Conservation (phyloP, 2,329 filamentous ascomycete genomes). For the Pyricularia grisea region DNA sequence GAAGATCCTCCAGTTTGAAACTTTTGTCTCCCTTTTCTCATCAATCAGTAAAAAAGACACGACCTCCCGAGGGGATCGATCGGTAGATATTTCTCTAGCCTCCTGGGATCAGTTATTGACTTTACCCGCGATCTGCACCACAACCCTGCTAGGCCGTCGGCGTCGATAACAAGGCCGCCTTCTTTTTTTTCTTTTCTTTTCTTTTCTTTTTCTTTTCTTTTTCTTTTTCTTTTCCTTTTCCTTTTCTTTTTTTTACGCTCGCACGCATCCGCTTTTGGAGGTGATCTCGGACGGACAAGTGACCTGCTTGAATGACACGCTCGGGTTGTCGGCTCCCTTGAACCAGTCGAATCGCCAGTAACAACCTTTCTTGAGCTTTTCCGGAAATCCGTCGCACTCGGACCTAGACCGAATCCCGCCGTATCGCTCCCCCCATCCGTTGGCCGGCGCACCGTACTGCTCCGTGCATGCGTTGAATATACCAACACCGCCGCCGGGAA, state of each 20-base stretch:
- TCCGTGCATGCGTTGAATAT: constrained; percentile 3
- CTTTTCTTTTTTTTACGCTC: constrained; percentile 8
- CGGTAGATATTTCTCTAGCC: background rate
- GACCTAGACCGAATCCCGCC: constrained; percentile 42
- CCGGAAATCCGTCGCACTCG: constrained; percentile 44
- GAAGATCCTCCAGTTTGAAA: background rate
- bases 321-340: constrained; percentile 46
- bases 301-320: constrained; percentile 44
- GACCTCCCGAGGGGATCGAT: background rate
- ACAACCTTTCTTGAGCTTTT: constrained; percentile 39
- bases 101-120: background rate
- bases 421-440: constrained; percentile 48
- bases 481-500: background rate
- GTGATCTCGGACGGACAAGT: constrained; percentile 42
- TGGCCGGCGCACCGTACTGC: constrained; percentile 25
- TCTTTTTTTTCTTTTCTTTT: background rate
- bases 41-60: background rate
- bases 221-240: too few relatives aligned
- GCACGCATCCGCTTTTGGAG: constrained; percentile 25
- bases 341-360: constrained; percentile 60
- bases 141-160: background rate
- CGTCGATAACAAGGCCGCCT: background rate
- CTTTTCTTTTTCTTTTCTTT: too few relatives aligned
- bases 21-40: background rate
- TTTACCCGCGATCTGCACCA: background rate